These are phyloP conservation scores for Aureobasidium melanogenum DNA, from an alignment of 2,329 filamentous ascomycete genomes.

Conservation along the genomic window DNA sequence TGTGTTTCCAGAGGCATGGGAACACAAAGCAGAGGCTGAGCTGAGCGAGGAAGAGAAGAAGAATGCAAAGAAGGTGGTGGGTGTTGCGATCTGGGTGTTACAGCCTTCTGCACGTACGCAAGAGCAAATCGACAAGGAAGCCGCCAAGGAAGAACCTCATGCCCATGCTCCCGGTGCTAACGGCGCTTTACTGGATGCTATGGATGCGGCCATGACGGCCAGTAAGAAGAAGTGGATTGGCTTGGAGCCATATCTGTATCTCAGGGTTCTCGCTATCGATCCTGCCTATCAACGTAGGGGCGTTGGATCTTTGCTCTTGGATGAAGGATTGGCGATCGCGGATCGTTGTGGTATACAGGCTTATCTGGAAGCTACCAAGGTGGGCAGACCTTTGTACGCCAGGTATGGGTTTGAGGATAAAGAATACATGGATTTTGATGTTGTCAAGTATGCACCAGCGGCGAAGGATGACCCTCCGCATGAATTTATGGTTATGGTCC, in stretches of 20 bases:
- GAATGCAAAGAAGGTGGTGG: neutral
- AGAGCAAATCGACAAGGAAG: conserved; percentile 18
- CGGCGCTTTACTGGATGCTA: conserved; percentile 17
- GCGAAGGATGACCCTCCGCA: conserved; percentile 14
- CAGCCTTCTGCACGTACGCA: conserved; percentile 20
- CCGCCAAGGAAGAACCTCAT: conserved; percentile 14
- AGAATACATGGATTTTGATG: conserved; percentile 16
- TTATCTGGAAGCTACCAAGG: conserved; percentile 33
- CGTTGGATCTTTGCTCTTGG: conserved; percentile 29
- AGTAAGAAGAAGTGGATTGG: conserved; percentile 20
- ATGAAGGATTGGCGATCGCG: conserved; percentile 32
- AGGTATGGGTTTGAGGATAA: conserved; percentile 23
- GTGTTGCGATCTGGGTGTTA: conserved; percentile 20
- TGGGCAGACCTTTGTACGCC: conserved; percentile 32
- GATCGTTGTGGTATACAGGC: conserved; percentile 29
- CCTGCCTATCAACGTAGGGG: conserved; percentile 33
- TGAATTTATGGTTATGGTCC: conserved; percentile 2
- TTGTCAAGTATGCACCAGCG: neutral
- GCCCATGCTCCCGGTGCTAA: conserved; percentile 17
- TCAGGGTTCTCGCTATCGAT: conserved; percentile 27
- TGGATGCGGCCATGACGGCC: conserved; percentile 14
- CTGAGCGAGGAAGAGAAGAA: neutral
- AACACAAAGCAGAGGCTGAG: neutral
- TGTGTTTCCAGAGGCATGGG: neutral
- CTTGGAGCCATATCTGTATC: conserved; percentile 19